Percentiles rank a stretch among this genome's conserved stretches.
Evolutionary conservation across 1,139 yeast genomes (phyloP).

Genomic region (Blastobotrys persicus): DNA sequence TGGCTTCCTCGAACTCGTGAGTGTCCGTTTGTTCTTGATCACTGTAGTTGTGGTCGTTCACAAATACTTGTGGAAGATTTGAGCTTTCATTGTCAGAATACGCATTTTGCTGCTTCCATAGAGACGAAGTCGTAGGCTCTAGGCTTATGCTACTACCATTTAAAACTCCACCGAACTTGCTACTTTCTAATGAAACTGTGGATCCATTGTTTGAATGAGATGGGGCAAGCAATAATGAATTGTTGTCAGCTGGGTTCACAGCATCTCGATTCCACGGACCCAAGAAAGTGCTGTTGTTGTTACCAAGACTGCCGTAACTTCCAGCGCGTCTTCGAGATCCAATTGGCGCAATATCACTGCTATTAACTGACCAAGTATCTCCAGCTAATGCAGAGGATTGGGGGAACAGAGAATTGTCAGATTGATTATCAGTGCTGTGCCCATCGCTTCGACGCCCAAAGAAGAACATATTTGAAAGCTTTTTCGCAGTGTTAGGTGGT

Average conservation of each 20-base stretch:
- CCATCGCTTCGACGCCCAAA: slow-evolving; percentile 10
- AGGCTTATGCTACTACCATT: background rate
- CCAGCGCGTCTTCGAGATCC: slow-evolving; percentile 27
- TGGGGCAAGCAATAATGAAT: slow-evolving; percentile 11
- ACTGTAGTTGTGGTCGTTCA: background rate
- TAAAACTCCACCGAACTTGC: slow-evolving; percentile 13
- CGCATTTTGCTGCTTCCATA: slow-evolving; percentile 2
- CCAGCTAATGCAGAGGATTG: background rate
- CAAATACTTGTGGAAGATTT: slow-evolving; percentile 8
- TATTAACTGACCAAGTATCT: slow-evolving; percentile 10
- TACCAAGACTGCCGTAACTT: slow-evolving; percentile 24
- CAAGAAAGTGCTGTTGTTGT: slow-evolving; percentile 21
- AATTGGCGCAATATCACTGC: slow-evolving; percentile 22
- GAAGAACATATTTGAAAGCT: slow-evolving; percentile 22
- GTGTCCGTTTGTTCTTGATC: background rate
- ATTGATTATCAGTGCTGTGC: slow-evolving; percentile 2
- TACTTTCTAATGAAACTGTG: slow-evolving; percentile 16
- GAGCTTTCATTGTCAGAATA: background rate
- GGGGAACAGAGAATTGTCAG: slow-evolving; percentile 3
- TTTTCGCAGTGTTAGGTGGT: slow-evolving; percentile 9
- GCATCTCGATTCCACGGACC: slow-evolving; percentile 26
- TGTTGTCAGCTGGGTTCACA: slow-evolving; percentile 13
- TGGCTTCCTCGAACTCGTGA: background rate
- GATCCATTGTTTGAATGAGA: slow-evolving; percentile 19
- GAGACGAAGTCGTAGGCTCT: background rate